A percentile compares a stretch with the other conserved stretches of the same genome.
Conservation (phyloP, 192 early-diverging fungal species). For the Coemansia sp. region DNA sequence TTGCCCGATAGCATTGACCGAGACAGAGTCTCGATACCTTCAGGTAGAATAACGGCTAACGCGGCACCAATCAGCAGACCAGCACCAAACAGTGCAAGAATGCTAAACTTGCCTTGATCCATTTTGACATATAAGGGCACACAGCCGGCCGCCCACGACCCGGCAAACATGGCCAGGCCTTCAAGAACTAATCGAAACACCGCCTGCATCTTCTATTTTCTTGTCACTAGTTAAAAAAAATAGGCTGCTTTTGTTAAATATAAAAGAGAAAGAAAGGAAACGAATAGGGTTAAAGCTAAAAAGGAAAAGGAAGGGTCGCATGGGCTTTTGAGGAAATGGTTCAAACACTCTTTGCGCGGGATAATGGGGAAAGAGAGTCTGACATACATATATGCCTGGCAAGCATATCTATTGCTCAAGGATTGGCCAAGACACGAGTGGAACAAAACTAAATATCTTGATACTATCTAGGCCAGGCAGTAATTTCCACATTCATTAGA, state of each 20-base stretch:
- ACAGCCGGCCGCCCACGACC: slow-evolving; percentile 83
- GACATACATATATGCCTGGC: background rate
- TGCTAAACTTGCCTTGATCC: slow-evolving; percentile 66
- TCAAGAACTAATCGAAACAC: slow-evolving; percentile 52
- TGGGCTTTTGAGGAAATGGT: too few species aligned
- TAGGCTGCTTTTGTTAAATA: background rate
- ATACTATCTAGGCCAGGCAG: background rate
- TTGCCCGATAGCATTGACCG: slow-evolving; percentile 29
- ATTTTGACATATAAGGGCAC: slow-evolving; percentile 81
- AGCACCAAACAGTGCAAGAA: slow-evolving; percentile 78
- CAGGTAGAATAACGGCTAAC: slow-evolving; percentile 90
- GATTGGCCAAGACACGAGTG: background rate
- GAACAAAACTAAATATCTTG: background rate
- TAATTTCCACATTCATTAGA: background rate
- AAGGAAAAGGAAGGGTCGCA: background rate
- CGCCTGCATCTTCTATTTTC: slow-evolving; percentile 25
- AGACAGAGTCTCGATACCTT: slow-evolving; percentile 89
- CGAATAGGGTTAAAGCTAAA: background rate
- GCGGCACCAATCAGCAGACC: slow-evolving; percentile 92
- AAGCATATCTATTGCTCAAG: background rate
- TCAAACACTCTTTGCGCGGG: too few species aligned
- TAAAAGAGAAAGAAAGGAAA: slow-evolving; percentile 2
- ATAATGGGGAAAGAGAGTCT: background rate
- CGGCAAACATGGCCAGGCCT: slow-evolving; percentile 72
- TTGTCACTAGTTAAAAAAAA: background rate